phyloP scores from a whole-genome alignment of 495 filamentous ascomycete species.

The Aspergillus avenaceus region DNA sequence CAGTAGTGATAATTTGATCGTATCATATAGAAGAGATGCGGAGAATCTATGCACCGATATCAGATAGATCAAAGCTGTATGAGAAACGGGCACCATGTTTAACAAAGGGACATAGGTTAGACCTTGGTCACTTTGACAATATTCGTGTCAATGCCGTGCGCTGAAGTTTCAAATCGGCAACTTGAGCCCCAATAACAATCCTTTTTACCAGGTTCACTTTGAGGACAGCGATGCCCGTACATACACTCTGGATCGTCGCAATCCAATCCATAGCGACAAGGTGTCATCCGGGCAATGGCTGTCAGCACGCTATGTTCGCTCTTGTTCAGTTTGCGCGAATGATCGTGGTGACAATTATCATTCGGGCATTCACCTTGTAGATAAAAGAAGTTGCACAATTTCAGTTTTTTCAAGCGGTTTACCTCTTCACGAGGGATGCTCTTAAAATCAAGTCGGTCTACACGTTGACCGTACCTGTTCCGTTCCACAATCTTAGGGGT shows the following conservation, averaged over 20 bases:
- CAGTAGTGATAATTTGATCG: too few relatives aligned
- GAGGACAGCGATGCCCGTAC: slow-evolving; percentile 67
- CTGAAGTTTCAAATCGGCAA: slow-evolving; percentile 46
- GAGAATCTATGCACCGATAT: neutral
- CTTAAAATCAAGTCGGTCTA: slow-evolving; percentile 53
- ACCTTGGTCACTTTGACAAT: slow-evolving; percentile 52
- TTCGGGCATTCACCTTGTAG: slow-evolving; percentile 70
- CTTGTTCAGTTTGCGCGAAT: slow-evolving; percentile 64
- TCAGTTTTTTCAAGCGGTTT: slow-evolving; percentile 60
- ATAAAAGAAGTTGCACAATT: slow-evolving; percentile 84
- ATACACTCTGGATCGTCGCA: slow-evolving; percentile 78
- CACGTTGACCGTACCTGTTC: slow-evolving; percentile 70
- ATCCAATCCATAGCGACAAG: slow-evolving; percentile 67
- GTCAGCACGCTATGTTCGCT: slow-evolving; percentile 64
- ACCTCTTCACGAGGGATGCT: slow-evolving; percentile 56
- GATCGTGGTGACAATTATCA: slow-evolving; percentile 69
- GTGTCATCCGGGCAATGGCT: slow-evolving; percentile 71
- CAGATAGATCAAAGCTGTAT: neutral
- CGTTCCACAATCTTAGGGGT: slow-evolving; percentile 54
- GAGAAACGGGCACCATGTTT: neutral
- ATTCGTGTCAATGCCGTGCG: slow-evolving; percentile 50
- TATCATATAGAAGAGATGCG: too few relatives aligned
- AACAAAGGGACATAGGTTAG: slow-evolving; percentile 12
- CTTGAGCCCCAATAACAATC: slow-evolving; percentile 48
- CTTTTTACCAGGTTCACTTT: slow-evolving; percentile 44